These are phyloP conservation scores for Euphorbia tirucalli DNA, from an alignment of 345 rosid species.

Conservation along the genomic window DNA sequence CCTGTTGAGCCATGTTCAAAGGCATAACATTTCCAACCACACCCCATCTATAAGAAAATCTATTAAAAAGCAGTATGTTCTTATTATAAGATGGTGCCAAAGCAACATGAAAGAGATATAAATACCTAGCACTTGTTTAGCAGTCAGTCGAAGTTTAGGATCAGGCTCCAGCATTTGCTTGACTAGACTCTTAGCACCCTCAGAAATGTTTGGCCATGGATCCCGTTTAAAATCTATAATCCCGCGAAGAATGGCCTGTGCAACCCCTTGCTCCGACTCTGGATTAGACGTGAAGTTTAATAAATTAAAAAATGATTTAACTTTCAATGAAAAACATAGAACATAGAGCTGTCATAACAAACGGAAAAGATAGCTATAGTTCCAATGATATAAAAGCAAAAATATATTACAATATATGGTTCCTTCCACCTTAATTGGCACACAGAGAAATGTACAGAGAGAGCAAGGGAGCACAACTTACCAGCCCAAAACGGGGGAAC, in stretches of 20 bases:
- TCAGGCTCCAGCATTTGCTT: slow-evolving; percentile 98
- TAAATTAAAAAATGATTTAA: neutral
- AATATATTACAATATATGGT: neutral
- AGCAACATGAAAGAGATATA: slow-evolving; percentile 19
- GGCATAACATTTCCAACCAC: neutral
- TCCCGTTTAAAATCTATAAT: slow-evolving; percentile 95
- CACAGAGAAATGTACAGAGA: slow-evolving; percentile 2
- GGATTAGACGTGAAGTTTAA: slow-evolving; percentile 21
- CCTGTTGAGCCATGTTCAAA: neutral
- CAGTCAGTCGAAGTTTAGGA: slow-evolving; percentile 86
- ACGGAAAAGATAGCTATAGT: neutral
- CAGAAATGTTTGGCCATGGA: slow-evolving; percentile 98
- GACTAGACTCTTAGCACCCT: slow-evolving; percentile 82
- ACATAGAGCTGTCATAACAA: neutral
- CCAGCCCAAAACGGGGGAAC: slow-evolving; percentile 99
- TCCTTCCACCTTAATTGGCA: neutral
- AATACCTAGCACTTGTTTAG: slow-evolving; percentile 95
- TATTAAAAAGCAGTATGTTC: neutral
- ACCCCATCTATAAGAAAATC: neutral
- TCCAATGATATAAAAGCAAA: neutral
- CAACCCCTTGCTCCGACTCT: slow-evolving; percentile 99
- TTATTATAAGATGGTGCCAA: slow-evolving; percentile 1
- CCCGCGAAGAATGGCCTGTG: slow-evolving; percentile 99
- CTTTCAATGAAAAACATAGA: slow-evolving; percentile 6
- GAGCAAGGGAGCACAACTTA: slow-evolving; percentile 23